A percentile compares a stretch with the other conserved stretches of the same genome.
Conservation (phyloP, 148 eudicot species). For the Fagopyrum tataricum region DNA sequence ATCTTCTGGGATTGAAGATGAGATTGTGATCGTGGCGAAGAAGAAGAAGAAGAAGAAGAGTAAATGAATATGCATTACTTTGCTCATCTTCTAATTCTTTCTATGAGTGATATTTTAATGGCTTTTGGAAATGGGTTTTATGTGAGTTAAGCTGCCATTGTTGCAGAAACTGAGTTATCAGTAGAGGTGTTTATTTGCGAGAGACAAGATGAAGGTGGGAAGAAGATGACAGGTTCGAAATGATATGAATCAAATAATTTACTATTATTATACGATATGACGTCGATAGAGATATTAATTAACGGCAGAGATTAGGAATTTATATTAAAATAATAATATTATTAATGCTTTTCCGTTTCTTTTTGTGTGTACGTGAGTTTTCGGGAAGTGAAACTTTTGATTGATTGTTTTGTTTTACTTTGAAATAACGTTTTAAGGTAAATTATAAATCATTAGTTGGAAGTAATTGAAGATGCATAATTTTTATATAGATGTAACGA, state of each 20-base stretch:
- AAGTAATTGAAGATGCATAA: conserved; percentile 55
- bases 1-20: not conserved
- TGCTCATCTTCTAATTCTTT: not conserved
- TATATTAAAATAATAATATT: not conserved
- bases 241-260: not conserved
- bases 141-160: not conserved
- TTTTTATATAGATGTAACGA: conserved; percentile 25
- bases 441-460: not conserved
- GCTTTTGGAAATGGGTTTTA: not conserved
- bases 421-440: not conserved
- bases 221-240: not conserved
- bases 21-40: not conserved
- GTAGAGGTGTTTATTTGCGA: not conserved
- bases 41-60: not conserved
- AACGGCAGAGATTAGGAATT: not conserved
- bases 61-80: not conserved
- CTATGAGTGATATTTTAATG: not conserved
- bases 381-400: conserved; percentile 6
- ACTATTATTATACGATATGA: not conserved
- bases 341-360: not conserved
- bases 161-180: not conserved
- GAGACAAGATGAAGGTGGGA: not conserved
- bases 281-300: not conserved
- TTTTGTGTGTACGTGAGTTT: not conserved
- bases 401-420: not conserved